Base-by-base conservation (phyloP, 805 yeast species). In the Zygosaccharomyces bisporus region DNA sequence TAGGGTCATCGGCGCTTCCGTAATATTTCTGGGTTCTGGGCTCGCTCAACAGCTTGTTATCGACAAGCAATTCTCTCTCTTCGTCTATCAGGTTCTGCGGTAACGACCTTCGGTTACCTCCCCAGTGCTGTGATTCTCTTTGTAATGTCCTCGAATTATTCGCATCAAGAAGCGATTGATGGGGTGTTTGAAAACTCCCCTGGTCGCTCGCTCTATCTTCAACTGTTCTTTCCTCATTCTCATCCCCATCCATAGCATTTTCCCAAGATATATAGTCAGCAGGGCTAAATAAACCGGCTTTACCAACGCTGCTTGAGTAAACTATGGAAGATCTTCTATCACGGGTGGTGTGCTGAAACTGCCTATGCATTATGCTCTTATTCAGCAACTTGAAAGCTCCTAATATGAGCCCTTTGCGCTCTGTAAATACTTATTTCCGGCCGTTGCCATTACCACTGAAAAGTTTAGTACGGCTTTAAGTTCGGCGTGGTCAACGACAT, bases 231-330 rank as follows among this genome's bases (percentile, higher is more conserved):
- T 42, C 46, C 14, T 32, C 42, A n/a, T 51, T 54, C 19, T 49
- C 47, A 19, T 49, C 49, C 16, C 48, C 57, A 7, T 47, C 46
- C 13, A 43, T 34, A 7, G 42, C 35, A 8, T 46, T 45, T 10
- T 45, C 39, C 41, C 43, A 40, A 4, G 50, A 46, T 30, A 60
- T 55, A 39, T 59, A 63, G 45, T 64, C 68, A 2, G 58, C 49
- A 3, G 68, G 66, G 8, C 54, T 50, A 38, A 52, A 61, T 12
- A 64, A 44, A 7, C 66, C 67, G 10, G 59, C 60, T 42, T 62
- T 64, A n/a, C 65, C 66, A 13, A 47, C 53, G 51, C 65, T 59
- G 5, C 60, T 58, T 4, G 68, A 64, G 42, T 58, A 61, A 7
- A 64, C 55, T 16, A 62, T 53, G 4, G 67, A 62, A 1, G 67